Base-by-base conservation (phyloP, 768 basidiomycete genomes). In the Rhodotorula toruloides region DNA sequence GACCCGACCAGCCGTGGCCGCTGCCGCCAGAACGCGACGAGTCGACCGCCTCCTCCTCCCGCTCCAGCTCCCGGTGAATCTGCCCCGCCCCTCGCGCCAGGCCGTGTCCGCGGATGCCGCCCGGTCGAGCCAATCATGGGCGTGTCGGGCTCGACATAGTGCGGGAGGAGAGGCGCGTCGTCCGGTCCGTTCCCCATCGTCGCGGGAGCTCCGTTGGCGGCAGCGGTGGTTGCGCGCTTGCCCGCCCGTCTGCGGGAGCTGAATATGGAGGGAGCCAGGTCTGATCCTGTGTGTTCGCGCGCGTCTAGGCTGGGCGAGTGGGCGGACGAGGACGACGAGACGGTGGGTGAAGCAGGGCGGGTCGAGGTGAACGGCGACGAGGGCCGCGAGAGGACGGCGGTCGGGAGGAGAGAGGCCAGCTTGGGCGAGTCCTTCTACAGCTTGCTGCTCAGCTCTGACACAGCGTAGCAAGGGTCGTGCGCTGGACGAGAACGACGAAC, bases 1-100 rank as follows among this genome's bases (percentile, higher is more conserved):
- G 61, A 42, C 17, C 57, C 65, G 37, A 66, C 64, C 49, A 64
- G 52, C 25, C 65, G 61, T 17, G 69, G 69, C 12, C 64, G 64
- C 36, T 49, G n/a, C n/a, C n/a, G 59, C 47, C 61, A 58, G 21
- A 58, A 42, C 16, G 44, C 12, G 36, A 53, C 36, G 29, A 4
- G 9, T 16, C 31, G 29, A 6, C 58, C 54, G 9, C 54, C 58
- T 3, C n/a, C 21, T 5, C 47, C 40, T 16, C 48, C 36, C 17
- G 22, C 42, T 31, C 39, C 46, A 11, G 32, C 49, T 0, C 21
- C 29, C 11, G 29, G 39, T 8, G 31, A n/a, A n/a, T n/a, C n/a
- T n/a, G n/a, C n/a, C n/a, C n/a, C n/a, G n/a, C n/a, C n/a, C n/a
- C n/a, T n/a, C n/a, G n/a, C n/a, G n/a, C n/a, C n/a, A n/a, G n/a